phyloP scores from a whole-genome alignment of 192 early-diverging fungal species.

The Dissophora globulifera region DNA sequence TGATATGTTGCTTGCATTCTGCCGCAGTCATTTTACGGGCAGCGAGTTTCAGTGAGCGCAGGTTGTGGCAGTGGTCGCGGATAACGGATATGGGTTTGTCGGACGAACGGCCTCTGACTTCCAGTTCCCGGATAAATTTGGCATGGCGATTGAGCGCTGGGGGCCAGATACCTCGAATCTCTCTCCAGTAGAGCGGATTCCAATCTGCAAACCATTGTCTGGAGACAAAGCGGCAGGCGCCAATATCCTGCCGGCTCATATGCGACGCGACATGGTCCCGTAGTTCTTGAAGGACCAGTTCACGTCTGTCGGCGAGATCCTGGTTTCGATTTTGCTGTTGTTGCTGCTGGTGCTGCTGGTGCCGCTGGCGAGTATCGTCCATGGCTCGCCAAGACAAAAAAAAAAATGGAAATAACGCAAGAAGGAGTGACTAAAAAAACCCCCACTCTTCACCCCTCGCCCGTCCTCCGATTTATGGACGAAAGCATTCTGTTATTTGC shows the following conservation, averaged over 20 bases:
- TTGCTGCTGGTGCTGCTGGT: neutral
- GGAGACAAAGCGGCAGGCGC: neutral
- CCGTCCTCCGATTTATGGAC: too few relatives aligned
- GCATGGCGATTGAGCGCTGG: neutral
- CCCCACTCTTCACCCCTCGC: too few relatives aligned
- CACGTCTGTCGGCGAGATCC: neutral
- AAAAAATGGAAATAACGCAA: too few relatives aligned
- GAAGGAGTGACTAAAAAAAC: too few relatives aligned
- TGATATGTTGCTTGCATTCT: neutral
- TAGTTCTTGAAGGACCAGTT: conserved; percentile 4
- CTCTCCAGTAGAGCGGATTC: conserved; percentile 9
- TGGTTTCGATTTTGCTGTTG: neutral
- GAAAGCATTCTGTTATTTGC: too few relatives aligned
- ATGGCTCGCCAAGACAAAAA: too few relatives aligned
- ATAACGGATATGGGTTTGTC: neutral
- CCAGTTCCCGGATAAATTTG: neutral
- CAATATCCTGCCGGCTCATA: neutral
- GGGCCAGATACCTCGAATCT: neutral
- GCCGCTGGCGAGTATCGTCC: too few relatives aligned
- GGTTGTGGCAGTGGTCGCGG: conserved; percentile 8
- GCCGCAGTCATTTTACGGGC: neutral
- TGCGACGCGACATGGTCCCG: neutral
- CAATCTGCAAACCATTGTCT: conserved; percentile 10
- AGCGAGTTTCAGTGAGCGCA: neutral
- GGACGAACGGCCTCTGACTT: too few relatives aligned